Base-by-base conservation (phyloP, 2,329 filamentous ascomycete species). In the Neodidymelliopsis sp. region DNA sequence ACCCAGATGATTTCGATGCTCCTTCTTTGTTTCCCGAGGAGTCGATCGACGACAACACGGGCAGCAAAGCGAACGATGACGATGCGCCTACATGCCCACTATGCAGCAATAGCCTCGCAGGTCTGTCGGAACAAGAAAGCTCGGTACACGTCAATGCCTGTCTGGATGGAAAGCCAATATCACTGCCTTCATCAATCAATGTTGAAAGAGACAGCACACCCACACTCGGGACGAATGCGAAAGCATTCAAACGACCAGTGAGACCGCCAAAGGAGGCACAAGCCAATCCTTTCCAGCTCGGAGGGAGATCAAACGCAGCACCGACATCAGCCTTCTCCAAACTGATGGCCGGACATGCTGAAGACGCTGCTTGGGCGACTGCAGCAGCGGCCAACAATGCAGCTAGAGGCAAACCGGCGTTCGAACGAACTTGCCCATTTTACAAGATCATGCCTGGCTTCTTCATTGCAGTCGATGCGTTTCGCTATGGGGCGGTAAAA, bases 361-460 rank as follows among this genome's bases (percentile, higher is more conserved):
- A 99, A 75, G 89, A 96, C 69, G 81, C 85, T 1, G 94, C 94
- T 1, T 99, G 94, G 94, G 86, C 88, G 1, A 85, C 84, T 25
- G 94, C 94, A 10, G 91, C 93, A 0, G 89, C 90, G 1, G 81
- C 88, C 1, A 91, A 96, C 69, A 77, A 83, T 20, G 83, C 88
- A 1, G 86, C 91, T 2, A 83, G 90, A 29, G 93, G 94, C 16
- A 94, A 91, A 67, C 90, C 89, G 13, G 88, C 92, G 0, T 94
- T 93, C 64, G 84, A 93, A 65, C 84, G 94, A 37, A 97, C 91
- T 0, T 99, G 94, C 66, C 94, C 94, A 0, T 99, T 99, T 65
- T 99, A 99, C 78, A 99, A 99, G 73, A 97, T 97, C 56, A 87
- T 99, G 75, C 92, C 93, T 0, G 91, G 91, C 0, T 88, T 97